Evolutionary conservation across 2,329 filamentous ascomycete genomes (phyloP).

Genomic region (Cladosporium oxysporum): DNA sequence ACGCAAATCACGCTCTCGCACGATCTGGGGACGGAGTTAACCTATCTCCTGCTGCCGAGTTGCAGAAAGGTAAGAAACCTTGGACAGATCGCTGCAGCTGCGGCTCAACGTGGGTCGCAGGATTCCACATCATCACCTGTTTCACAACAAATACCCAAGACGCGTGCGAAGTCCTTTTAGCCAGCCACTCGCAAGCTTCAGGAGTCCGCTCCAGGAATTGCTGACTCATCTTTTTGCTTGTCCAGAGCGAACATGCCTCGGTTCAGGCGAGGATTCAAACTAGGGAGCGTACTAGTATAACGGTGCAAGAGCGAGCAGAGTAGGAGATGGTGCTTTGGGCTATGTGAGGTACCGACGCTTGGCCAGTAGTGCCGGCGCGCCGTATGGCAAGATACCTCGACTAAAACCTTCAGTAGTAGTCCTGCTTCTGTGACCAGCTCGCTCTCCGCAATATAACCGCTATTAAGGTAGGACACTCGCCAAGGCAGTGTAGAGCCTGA

Average conservation of each 20-base stretch:
- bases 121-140: neutral
- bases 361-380: neutral
- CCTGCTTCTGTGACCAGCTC: neutral
- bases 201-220: neutral
- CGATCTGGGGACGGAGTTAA: constrained; percentile 2
- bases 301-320: neutral
- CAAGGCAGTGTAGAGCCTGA: neutral
- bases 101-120: neutral
- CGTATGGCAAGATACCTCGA: neutral
- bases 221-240: neutral
- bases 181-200: neutral
- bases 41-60: neutral
- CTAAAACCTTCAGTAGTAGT: neutral
- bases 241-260: neutral
- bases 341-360: constrained; percentile 1
- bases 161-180: neutral
- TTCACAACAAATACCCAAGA: constrained; percentile 1
- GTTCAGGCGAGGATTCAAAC: neutral
- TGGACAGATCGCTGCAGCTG: constrained; percentile 1
- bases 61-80: neutral
- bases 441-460: neutral
- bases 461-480: neutral
- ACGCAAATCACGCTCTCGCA: neutral
- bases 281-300: neutral
- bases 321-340: neutral